Percentiles rank a stretch among this genome's conserved stretches.
phyloP scores from a whole-genome alignment of 305 asterid species.

The Plantago lanceolata region DNA sequence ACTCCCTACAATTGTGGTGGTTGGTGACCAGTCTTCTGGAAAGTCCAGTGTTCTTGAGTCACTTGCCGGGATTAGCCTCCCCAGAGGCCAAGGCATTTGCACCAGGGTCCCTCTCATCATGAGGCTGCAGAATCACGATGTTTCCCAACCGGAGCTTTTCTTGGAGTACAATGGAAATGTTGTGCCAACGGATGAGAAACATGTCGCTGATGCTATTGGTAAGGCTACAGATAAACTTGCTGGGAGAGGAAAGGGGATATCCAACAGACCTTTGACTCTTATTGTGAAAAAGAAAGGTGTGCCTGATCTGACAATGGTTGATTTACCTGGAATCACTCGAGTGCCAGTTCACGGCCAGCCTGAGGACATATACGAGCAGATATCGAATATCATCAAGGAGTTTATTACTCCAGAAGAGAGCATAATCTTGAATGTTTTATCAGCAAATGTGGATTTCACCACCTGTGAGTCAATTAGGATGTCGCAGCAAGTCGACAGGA shows the following conservation, averaged over 20 bases:
- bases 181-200: conserved; percentile 3
- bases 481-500: conserved; percentile 4
- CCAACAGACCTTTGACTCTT: conserved; percentile 4
- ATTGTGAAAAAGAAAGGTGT: conserved; percentile 22
- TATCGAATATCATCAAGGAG: conserved; percentile 15
- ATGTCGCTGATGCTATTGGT: conserved; percentile 10
- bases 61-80: conserved; percentile 29
- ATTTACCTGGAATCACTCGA: conserved; percentile 26
- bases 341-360: conserved; percentile 30
- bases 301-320: conserved; percentile 25
- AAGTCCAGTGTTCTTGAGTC: conserved; percentile 37
- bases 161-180: conserved; percentile 9
- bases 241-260: conserved; percentile 16
- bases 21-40: conserved; percentile 35
- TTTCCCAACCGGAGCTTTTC: conserved; percentile 12
- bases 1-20: conserved; percentile 33
- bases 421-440: conserved; percentile 21
- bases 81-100: conserved; percentile 33
- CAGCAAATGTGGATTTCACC: conserved; percentile 16
- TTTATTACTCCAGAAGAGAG: conserved; percentile 22
- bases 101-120: conserved; percentile 34
- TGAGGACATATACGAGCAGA: conserved; percentile 8
- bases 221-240: conserved; percentile 29
- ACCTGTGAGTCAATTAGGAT: conserved; percentile 5
- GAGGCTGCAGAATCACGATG: conserved; percentile 24